Evolutionary conservation across 1,284 basidiomycete genomes (phyloP).

Genomic region (Malassezia obtusa): DNA sequence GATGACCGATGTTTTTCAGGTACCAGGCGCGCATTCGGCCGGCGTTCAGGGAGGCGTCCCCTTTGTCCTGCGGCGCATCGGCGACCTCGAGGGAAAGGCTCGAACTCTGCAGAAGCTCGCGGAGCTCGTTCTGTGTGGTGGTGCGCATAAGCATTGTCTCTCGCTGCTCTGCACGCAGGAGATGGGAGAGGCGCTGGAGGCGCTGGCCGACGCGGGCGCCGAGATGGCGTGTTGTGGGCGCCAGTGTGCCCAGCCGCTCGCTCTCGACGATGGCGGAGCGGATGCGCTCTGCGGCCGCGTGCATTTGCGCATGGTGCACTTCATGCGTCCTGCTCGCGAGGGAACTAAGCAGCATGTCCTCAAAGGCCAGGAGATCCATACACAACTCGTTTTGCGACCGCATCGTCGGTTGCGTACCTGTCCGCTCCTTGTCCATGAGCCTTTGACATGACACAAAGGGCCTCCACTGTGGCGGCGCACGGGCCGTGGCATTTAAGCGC

Average conservation of each 20-base stretch:
- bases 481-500: neutral
- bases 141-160: conserved; percentile 1
- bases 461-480: conserved; percentile 12
- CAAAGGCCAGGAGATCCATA: conserved; percentile 7
- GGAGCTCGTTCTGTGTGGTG: neutral
- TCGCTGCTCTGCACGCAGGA: conserved; percentile 7
- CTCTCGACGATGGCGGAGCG: neutral
- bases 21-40: conserved; percentile 35
- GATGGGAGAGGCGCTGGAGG: neutral
- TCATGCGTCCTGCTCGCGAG: conserved; percentile 5
- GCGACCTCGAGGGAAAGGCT: neutral
- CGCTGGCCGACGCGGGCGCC: conserved; percentile 6
- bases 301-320: neutral
- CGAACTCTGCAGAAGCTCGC: neutral
- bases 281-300: neutral
- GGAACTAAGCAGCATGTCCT: neutral
- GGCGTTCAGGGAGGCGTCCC: conserved; percentile 18
- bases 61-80: neutral
- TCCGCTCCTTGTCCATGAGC: neutral
- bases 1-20: conserved; percentile 25
- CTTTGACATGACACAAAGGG: conserved; percentile 5
- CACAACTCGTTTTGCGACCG: conserved; percentile 6
- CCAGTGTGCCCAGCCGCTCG: neutral
- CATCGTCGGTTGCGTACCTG: neutral
- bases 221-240: neutral